Conservation (phyloP, 2,329 filamentous ascomycete species). For the Arachnomyces sp. region DNA sequence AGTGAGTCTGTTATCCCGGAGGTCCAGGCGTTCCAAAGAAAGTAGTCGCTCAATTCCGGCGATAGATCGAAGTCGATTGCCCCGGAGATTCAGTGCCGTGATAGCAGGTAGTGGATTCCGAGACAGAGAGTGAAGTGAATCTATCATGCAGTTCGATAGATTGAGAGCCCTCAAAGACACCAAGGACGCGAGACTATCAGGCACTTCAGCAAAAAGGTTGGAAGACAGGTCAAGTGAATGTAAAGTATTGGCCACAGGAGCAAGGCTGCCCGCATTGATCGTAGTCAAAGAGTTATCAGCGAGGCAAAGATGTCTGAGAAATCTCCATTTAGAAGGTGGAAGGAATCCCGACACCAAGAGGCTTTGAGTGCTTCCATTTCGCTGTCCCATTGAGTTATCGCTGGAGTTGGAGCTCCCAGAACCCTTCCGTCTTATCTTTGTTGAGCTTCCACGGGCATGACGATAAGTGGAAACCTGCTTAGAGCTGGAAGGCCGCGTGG, state of each 20-base stretch:
- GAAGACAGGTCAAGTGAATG: constrained; percentile 87
- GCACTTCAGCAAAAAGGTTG: constrained; percentile 90
- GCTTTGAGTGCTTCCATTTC: constrained; percentile 66
- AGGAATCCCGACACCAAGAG: constrained; percentile 64
- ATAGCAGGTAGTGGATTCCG: constrained; percentile 78
- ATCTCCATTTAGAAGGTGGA: constrained; percentile 86
- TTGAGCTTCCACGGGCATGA: constrained; percentile 57
- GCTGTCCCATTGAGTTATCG: constrained; percentile 46
- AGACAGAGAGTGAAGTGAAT: constrained; percentile 78
- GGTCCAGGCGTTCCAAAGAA: constrained; percentile 80
- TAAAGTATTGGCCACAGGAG: constrained; percentile 76
- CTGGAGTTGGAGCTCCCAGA: constrained; percentile 89
- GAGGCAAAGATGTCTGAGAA: constrained; percentile 82
- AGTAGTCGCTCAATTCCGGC: constrained; percentile 83
- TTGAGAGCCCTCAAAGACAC: constrained; percentile 88
- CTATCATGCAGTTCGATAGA: constrained; percentile 95
- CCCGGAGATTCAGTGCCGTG: constrained; percentile 82
- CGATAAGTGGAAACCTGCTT: constrained; percentile 60
- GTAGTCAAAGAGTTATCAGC: constrained; percentile 85
- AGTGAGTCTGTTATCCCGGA: constrained; percentile 83
- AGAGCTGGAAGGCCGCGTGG: constrained; percentile 66
- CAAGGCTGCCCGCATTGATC: constrained; percentile 66
- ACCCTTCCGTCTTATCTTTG: constrained; percentile 76
- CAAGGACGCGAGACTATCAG: constrained; percentile 78
- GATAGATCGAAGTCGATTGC: constrained; percentile 77